phyloP scores from a whole-genome alignment of 345 rosid genomes.

The Aegle marmelos region DNA sequence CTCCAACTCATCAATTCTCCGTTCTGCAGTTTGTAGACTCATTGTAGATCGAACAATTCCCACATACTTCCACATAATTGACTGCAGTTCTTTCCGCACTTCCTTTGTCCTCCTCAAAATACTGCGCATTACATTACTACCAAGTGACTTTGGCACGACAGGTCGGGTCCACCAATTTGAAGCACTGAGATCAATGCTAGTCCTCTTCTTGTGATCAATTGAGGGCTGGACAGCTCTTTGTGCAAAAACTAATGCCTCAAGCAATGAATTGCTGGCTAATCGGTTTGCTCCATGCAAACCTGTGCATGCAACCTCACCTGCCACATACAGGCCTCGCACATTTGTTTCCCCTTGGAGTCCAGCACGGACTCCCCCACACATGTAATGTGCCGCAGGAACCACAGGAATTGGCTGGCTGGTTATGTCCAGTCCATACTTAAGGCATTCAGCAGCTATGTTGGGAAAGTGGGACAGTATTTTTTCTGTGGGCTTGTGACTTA shows the following conservation, averaged over 20 bases:
- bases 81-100: constrained; percentile 79
- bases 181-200: constrained; percentile 42
- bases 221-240: constrained; percentile 88
- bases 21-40: constrained; percentile 58
- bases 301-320: constrained; percentile 97
- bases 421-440: constrained; percentile 70
- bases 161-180: constrained; percentile 67
- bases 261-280: constrained; percentile 93
- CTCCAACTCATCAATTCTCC: constrained; percentile 58
- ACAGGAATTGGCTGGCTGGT: constrained; percentile 32
- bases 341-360: constrained; percentile 93
- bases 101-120: constrained; percentile 48
- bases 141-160: constrained; percentile 50
- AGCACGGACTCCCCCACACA: constrained; percentile 91
- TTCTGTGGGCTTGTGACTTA: constrained; percentile 81
- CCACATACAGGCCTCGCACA: constrained; percentile 82
- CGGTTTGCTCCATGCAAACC: constrained; percentile 97
- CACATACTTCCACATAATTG: constrained; percentile 84
- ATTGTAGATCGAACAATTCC: constrained; percentile 88
- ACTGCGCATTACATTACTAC: constrained; percentile 35
- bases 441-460: constrained; percentile 87
- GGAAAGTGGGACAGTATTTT: constrained; percentile 92
- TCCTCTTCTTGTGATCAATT: constrained; percentile 59
- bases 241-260: constrained; percentile 95
- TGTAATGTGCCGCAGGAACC: constrained; percentile 87